phyloP scores from a whole-genome alignment of 2,329 filamentous ascomycete species.

The Colletotrichum sp. region DNA sequence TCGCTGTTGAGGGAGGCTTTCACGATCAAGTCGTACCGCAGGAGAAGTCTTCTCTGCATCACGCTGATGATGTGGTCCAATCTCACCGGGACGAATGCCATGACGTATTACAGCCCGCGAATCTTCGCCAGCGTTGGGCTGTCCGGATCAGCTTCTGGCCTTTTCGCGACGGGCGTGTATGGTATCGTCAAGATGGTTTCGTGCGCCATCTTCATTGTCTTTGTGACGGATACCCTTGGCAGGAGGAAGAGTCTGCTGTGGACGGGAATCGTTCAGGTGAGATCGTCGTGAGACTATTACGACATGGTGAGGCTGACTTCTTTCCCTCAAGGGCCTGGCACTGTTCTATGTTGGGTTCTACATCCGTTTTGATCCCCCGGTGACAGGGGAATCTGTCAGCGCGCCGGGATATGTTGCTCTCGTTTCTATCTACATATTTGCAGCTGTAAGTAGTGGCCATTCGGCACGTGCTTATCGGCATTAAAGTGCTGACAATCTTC shows the following conservation, averaged over 20 bases:
- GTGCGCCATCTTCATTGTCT: conserved; percentile 64
- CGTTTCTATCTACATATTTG: conserved; percentile 58
- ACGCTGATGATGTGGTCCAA: conserved; percentile 27
- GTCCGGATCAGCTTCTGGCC: conserved; percentile 50
- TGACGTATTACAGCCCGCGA: conserved; percentile 65
- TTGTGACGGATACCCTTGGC: conserved; percentile 68
- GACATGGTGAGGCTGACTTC: background rate
- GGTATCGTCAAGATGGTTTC: conserved; percentile 69
- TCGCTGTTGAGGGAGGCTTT: conserved; percentile 21
- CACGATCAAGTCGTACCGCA: conserved; percentile 23
- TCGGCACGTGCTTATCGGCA: background rate
- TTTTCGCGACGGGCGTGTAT: conserved; percentile 72
- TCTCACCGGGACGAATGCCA: conserved; percentile 31
- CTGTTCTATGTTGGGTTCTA: conserved; percentile 70
- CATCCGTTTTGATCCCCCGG: conserved; percentile 49
- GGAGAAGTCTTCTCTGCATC: conserved; percentile 26
- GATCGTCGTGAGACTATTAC: background rate
- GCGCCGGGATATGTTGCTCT: conserved; percentile 53
- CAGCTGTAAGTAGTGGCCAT: background rate
- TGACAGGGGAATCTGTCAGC: conserved; percentile 45
- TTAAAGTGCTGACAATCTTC: background rate
- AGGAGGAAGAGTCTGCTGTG: conserved; percentile 45
- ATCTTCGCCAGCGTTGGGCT: conserved; percentile 67
- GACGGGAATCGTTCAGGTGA: conserved; percentile 26
- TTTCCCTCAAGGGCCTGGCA: conserved; percentile 16